Evolutionary conservation across 192 early-diverging fungal species (phyloP).

Genomic region (Geranomyces variabilis): DNA sequence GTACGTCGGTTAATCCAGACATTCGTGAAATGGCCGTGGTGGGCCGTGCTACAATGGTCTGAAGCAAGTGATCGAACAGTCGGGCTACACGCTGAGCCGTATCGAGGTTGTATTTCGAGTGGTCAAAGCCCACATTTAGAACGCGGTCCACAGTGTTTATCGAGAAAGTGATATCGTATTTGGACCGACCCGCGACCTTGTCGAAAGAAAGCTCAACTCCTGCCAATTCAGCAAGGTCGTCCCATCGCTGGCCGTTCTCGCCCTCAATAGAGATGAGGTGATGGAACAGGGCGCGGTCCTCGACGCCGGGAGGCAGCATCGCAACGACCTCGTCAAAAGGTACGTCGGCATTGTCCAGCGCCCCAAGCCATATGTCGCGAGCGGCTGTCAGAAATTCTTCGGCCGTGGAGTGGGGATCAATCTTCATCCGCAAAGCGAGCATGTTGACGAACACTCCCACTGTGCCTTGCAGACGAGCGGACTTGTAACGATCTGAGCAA

Average conservation of each 20-base stretch:
- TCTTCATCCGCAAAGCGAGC: slow-evolving; percentile 6
- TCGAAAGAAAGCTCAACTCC: neutral
- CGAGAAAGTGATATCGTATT: neutral
- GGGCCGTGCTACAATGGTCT: no score
- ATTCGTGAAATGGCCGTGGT: no score
- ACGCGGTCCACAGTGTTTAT: neutral
- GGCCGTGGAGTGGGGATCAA: neutral
- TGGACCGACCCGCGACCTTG: neutral
- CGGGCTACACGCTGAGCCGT: no score
- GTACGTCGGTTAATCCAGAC: no score
- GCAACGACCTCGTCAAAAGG: neutral
- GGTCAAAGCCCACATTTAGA: no score
- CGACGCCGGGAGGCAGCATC: neutral
- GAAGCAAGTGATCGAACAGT: no score
- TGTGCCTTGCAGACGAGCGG: no score
- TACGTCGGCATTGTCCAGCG: slow-evolving; percentile 3
- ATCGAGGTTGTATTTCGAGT: no score
- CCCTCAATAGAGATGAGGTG: slow-evolving; percentile 8
- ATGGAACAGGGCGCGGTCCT: slow-evolving; percentile 1
- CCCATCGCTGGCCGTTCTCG: neutral
- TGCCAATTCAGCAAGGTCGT: neutral
- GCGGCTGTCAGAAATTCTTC: neutral
- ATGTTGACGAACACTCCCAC: slow-evolving; percentile 20
- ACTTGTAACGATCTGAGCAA: no score
- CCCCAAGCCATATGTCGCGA: neutral